Conservation (phyloP, 2,329 filamentous ascomycete genomes). For the Fusarium humuli region DNA sequence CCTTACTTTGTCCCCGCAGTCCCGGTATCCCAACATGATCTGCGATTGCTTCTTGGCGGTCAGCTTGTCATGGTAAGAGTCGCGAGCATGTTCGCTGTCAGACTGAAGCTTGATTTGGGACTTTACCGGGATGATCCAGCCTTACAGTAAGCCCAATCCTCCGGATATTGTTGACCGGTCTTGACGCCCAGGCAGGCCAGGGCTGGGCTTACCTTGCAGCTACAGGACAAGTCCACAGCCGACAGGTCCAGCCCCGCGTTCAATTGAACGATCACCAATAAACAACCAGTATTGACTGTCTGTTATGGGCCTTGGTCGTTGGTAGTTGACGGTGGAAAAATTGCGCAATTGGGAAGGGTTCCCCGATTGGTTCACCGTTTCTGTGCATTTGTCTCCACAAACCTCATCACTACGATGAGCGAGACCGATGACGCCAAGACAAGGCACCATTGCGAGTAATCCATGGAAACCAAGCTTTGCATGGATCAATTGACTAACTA, state of each 20-base stretch:
- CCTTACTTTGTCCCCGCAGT: not conserved
- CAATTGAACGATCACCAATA: not conserved
- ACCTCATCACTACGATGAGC: not conserved
- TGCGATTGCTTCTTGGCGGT: not conserved
- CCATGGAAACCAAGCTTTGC: not conserved
- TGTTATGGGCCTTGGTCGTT: not conserved
- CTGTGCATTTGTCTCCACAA: not conserved
- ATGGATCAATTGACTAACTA: not conserved
- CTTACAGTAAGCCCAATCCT: conserved; percentile 9
- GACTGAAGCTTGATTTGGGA: not conserved
- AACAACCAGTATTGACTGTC: not conserved
- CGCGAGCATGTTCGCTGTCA: not conserved
- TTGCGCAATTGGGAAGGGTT: not conserved
- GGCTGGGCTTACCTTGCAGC: conserved; percentile 11
- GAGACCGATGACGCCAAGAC: conserved; percentile 4
- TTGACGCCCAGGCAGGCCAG: not conserved
- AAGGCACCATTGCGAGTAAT: not conserved
- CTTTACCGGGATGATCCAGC: not conserved
- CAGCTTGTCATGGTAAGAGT: not conserved
- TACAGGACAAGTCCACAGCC: not conserved
- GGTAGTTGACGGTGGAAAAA: not conserved
- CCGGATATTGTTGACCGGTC: conserved; percentile 20
- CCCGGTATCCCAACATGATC: not conserved
- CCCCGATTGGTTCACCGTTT: not conserved
- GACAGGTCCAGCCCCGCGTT: conserved; percentile 15